Percentiles rank a stretch among this genome's conserved stretches.
phyloP scores from a whole-genome alignment of 2,329 filamentous ascomycete genomes.

The Colletotrichum kahawae region DNA sequence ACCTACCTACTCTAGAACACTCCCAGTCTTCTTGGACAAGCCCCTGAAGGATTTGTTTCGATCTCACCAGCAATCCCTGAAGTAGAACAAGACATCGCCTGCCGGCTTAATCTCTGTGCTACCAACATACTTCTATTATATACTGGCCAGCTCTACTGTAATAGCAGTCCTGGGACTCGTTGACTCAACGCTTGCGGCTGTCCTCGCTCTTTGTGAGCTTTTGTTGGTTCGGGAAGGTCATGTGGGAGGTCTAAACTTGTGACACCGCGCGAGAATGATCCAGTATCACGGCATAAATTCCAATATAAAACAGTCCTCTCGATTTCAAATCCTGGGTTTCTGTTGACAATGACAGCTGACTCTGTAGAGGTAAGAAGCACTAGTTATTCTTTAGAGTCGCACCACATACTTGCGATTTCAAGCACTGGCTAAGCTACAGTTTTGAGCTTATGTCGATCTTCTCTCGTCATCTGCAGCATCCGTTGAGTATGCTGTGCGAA shows the following conservation, averaged over 20 bases:
- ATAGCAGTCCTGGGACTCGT: not conserved
- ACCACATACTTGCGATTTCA: no score
- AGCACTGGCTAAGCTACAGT: no score
- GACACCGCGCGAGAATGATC: not conserved
- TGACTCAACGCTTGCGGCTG: not conserved
- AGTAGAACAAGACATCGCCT: no score
- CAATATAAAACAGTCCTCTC: not conserved
- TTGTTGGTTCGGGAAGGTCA: not conserved
- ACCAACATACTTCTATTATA: not conserved
- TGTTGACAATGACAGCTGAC: no score
- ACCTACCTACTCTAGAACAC: no score
- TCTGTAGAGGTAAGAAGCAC: no score
- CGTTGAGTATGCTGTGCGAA: no score
- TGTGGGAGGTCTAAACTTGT: fast-evolving
- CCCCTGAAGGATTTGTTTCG: not conserved
- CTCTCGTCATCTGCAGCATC: no score
- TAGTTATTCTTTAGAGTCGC: no score
- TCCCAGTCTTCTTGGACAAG: not conserved
- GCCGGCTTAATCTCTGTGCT: not conserved
- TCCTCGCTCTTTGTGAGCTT: not conserved
- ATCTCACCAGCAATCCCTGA: no score
- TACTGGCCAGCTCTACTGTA: not conserved
- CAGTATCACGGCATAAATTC: no score
- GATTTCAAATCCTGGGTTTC: not conserved
- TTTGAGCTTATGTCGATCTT: no score